Evolutionary conservation across 2,329 filamentous ascomycete genomes (phyloP).

Genomic region (Cryphonectria naterciae): DNA sequence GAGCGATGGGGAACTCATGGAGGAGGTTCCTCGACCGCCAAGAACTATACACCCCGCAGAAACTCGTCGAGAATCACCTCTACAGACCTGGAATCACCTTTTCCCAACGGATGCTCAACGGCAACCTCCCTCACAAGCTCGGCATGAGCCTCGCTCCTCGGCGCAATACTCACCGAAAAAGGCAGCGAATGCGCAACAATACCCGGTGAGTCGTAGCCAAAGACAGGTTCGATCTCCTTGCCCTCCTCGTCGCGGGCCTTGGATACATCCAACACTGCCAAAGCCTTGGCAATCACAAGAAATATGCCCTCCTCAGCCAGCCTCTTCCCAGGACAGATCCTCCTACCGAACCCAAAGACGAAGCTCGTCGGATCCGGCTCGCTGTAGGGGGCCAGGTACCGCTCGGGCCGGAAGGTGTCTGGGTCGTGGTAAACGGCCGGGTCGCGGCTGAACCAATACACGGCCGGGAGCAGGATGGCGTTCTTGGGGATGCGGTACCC

Average conservation of each 20-base stretch:
- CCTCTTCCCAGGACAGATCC: constrained; percentile 17
- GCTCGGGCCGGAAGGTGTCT: constrained; percentile 14
- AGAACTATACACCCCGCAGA: not conserved
- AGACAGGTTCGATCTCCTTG: not conserved
- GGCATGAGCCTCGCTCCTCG: not conserved
- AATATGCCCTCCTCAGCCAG: constrained; percentile 10
- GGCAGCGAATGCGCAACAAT: not conserved
- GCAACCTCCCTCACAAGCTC: not conserved
- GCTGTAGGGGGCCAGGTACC: constrained; percentile 19
- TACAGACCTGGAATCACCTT: constrained; percentile 7
- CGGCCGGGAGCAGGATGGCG: constrained; percentile 11
- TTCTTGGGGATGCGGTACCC: constrained; percentile 18
- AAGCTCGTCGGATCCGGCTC: constrained; percentile 9
- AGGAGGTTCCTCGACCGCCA: not conserved
- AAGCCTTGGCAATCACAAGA: not conserved
- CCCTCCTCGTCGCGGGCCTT: not conserved
- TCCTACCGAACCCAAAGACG: constrained; percentile 20
- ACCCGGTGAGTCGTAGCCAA: not conserved
- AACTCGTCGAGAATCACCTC: not conserved
- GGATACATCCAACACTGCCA: constrained; percentile 5
- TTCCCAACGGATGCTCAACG: not conserved
- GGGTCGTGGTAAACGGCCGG: constrained; percentile 20
- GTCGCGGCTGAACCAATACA: constrained; percentile 13
- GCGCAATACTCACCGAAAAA: not conserved
- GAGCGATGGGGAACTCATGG: not conserved